phyloP scores from a whole-genome alignment of 164 flowering plant genomes.

The Nelumbo lutea region DNA sequence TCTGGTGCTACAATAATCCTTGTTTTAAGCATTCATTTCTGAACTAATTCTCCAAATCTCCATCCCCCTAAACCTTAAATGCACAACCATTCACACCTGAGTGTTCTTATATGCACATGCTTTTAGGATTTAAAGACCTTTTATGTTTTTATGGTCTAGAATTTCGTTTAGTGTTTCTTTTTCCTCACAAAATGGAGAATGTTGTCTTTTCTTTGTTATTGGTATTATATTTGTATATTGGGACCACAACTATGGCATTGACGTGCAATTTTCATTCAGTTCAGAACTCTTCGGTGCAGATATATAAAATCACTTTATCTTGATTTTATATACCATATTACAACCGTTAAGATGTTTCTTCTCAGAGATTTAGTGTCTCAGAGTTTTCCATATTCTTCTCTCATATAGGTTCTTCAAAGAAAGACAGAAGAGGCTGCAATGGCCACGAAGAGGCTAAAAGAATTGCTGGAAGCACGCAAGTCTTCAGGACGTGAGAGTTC shows the following conservation, averaged over 20 bases:
- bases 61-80: no score
- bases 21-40: no score
- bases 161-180: neutral
- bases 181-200: neutral
- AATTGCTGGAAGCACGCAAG: slow-evolving; percentile 92
- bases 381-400: neutral
- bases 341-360: no score
- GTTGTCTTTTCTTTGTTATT: neutral
- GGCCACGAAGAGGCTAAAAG: slow-evolving; percentile 98
- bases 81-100: no score
- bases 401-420: slow-evolving; percentile 85
- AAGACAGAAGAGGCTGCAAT: slow-evolving; percentile 99
- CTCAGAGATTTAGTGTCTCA: no score
- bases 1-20: no score
- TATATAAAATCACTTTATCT: no score
- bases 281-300: no score
- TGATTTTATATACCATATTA: no score
- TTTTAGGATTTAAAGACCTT: neutral
- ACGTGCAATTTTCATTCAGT: no score
- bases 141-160: neutral
- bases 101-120: no score
- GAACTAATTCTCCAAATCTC: no score
- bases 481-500: slow-evolving; percentile 71
- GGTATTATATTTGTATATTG: neutral
- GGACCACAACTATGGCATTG: neutral